Evolutionary conservation across 2,329 filamentous ascomycete species (phyloP).

Genomic region (Endocalyx cinctus): DNA sequence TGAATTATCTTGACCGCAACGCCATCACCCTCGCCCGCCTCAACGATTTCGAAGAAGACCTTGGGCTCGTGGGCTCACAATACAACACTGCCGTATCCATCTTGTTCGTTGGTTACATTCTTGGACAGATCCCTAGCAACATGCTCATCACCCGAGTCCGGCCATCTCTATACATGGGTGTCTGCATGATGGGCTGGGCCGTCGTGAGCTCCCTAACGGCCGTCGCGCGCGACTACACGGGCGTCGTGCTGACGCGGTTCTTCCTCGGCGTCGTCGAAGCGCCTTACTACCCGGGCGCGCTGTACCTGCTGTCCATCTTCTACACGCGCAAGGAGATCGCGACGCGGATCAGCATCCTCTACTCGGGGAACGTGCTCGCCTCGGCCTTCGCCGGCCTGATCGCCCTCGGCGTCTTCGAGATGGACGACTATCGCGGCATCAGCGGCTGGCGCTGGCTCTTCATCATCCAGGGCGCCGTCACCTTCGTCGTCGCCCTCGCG

Average conservation of each 20-base stretch:
- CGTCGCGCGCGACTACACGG: too few species aligned
- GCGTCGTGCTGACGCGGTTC: too few species aligned
- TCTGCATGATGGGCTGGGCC: conserved; percentile 38
- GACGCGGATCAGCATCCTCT: conserved; percentile 7
- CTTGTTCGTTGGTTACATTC: conserved; percentile 35
- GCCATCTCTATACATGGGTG: conserved; percentile 37
- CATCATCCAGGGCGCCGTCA: conserved; percentile 24
- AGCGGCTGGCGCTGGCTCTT: conserved; percentile 29
- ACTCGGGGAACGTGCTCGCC: conserved; percentile 4
- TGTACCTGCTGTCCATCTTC: conserved; percentile 43
- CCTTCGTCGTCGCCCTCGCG: conserved; percentile 23
- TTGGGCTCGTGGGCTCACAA: conserved; percentile 34
- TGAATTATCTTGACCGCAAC: conserved; percentile 30
- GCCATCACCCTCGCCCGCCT: conserved; percentile 45
- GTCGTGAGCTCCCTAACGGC: too few species aligned
- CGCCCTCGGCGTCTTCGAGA: conserved; percentile 12
- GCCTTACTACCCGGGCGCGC: conserved; percentile 35
- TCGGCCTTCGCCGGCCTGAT: conserved; percentile 8
- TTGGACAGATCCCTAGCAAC: conserved; percentile 35
- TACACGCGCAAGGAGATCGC: conserved; percentile 40
- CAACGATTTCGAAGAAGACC: conserved; percentile 36
- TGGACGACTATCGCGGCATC: conserved; percentile 19
- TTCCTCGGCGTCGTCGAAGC: conserved; percentile 36
- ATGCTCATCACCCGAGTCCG: conserved; percentile 39
- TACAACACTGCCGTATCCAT: conserved; percentile 34